Evolutionary conservation across 2,329 filamentous ascomycete species (phyloP), one percentile per base, ranked within the genome.

Genomic region (Epicoccum nigrum): DNA sequence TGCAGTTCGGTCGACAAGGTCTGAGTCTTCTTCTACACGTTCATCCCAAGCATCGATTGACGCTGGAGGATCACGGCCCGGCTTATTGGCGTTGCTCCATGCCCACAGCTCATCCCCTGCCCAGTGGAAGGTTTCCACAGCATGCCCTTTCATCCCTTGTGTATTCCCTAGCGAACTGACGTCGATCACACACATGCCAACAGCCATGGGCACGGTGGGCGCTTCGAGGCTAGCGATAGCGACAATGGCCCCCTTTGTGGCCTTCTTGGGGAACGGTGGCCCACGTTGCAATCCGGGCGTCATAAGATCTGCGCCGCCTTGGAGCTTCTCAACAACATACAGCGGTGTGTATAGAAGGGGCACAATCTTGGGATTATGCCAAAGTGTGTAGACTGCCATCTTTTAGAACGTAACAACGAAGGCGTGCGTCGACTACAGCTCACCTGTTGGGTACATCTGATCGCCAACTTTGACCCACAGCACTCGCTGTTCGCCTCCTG

Each of bases 51-150:
- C 83, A 15, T 80, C 73, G 13, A 86, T 64, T 11, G 77, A 71
- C 21, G 79, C 78, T 1, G 85, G 85, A 11, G 81, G 74, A 13
- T 77, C 71, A 31, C 73, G 72, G 8, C 83, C 85, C 15, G 80
- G 76, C 51, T 77, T 80, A 4, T 79, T 82, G 21, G 74, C 76
- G 25, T 79, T 75, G 61, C 80, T 85, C 82, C 83, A 87, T 4
- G 76, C 76, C 84, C 85, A 88, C n/a, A 87, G 65, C 71, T 89
- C 86, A 71, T 89, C 86, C 1, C 86, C 85, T 54, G 80, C 78
- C 86, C 86, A 88, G 63, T 88, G 86, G 40, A 88, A 73, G 4
- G 82, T 85, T 56, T 83, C 79, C 8, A 88, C 84, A 1, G 86
- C 86, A 71, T 84, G 82, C 0, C 86, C 86, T 63, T 84, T 86